Base-by-base conservation (phyloP, 1,284 basidiomycete species). In the Fereydounia khargensis region DNA sequence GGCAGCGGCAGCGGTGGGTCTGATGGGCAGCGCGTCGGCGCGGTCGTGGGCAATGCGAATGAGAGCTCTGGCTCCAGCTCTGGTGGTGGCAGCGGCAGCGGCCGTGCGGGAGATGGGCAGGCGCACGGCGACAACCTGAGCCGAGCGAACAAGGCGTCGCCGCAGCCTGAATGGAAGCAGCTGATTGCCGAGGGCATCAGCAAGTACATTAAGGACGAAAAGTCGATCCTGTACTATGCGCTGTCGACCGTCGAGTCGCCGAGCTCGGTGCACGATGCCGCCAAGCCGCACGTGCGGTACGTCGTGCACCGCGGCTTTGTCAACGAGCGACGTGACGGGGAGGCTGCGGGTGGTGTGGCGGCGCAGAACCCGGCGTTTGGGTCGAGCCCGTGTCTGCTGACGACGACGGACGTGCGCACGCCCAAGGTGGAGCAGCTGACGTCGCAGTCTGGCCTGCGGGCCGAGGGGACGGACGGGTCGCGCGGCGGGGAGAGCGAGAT, bases 291-390 rank as follows among this genome's bases (percentile, higher is more conserved):
- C 22, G 58, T 61, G 1, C 55, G 75, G 6, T 75, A 72, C 47
- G 73, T 77, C 22, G 73, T 77, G 4, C 76, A 77, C 50, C 70
- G 76, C 14, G 76, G 76, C 1, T 76, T 77, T 36, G 68, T 74
- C 39, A 77, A 77, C 61, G 71, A 76, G 49, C 60, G 72, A 51
- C 73, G 62, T 34, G 67, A 39, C 39, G 56, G 35, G 16, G 68
- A 50, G 37, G 55, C 39, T 22, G 36, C 20, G 42, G 55, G 48
- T 24, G 74, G 70, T 18, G 51, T 52, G 22, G 67, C 48, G 34
- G 42, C 47, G 27, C 47, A 54, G 11, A 42, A 72, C 20, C 54
- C 64, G 2, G 41, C 42, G n/a, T 71, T 72, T 19, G 52, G 57
- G 9, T 59, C 68, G 11, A 60, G 50, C 31, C 65, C 70, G 20